Percentiles rank a stretch among this genome's conserved stretches.
phyloP scores from a whole-genome alignment of 257 asterid genomes.

The Przewalskia tangutica region DNA sequence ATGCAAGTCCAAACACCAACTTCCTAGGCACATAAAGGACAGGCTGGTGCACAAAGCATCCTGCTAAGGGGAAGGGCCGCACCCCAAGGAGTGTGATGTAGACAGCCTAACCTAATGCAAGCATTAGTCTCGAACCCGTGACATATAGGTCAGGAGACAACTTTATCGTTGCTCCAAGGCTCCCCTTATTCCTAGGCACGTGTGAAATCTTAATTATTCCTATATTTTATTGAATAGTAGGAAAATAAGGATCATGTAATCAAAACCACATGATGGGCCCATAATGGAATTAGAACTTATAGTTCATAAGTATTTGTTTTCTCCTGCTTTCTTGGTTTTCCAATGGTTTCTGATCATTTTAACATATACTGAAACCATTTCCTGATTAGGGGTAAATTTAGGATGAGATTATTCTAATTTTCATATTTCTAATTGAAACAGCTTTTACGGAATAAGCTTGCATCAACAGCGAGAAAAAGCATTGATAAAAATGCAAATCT shows the following conservation, averaged over 20 bases:
- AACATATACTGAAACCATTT: background rate
- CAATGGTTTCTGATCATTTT: background rate
- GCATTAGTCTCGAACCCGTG: no score
- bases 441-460: slow-evolving; percentile 89
- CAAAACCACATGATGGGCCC: background rate
- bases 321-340: background rate
- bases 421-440: slow-evolving; percentile 24
- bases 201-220: background rate
- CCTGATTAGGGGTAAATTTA: no score
- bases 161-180: no score
- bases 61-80: no score
- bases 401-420: background rate
- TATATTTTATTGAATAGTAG: background rate
- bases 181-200: no score
- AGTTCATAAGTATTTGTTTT: background rate
- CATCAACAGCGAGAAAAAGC: slow-evolving; percentile 63
- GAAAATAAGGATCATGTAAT: background rate
- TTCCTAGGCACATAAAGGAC: background rate
- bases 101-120: no score
- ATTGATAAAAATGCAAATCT: slow-evolving; percentile 56
- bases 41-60: no score
- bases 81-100: no score
- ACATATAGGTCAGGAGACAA: no score
- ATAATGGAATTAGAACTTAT: background rate
- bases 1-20: background rate